Percentiles rank a stretch among this genome's conserved stretches.
Evolutionary conservation across 495 filamentous ascomycete genomes (phyloP).

Genomic region (Choiromyces venosus): DNA sequence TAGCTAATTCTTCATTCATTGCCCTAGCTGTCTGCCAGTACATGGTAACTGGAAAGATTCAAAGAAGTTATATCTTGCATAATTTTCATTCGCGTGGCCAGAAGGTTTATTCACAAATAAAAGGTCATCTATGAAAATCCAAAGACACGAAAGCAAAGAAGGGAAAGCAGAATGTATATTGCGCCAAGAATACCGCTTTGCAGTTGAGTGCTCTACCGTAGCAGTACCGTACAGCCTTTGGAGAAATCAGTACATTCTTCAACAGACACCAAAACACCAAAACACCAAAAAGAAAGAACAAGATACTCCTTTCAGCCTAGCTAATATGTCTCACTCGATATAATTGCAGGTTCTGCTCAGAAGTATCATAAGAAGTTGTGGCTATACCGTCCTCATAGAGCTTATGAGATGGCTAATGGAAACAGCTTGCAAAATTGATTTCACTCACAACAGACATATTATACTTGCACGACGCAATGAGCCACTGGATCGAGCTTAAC

Average conservation of each 20-base stretch:
- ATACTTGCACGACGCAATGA: not conserved
- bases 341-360: no score
- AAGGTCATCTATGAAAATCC: not conserved
- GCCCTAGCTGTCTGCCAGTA: not conserved
- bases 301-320: no score
- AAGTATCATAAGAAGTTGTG: no score
- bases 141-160: not conserved
- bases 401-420: not conserved
- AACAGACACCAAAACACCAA: no score
- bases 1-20: not conserved
- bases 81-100: not conserved
- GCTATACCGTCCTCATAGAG: not conserved
- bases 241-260: no score
- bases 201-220: not conserved
- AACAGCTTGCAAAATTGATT: not conserved
- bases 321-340: no score
- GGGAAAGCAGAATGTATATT: not conserved
- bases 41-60: not conserved
- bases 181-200: not conserved
- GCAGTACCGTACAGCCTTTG: not conserved
- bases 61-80: not conserved
- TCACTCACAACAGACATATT: not conserved
- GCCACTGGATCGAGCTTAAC: not conserved
- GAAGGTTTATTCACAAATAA: not conserved
- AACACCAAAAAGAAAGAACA: no score